Evolutionary conservation across 371 early-diverging fungal species (phyloP).

Genomic region (Mucor circinelloides): DNA sequence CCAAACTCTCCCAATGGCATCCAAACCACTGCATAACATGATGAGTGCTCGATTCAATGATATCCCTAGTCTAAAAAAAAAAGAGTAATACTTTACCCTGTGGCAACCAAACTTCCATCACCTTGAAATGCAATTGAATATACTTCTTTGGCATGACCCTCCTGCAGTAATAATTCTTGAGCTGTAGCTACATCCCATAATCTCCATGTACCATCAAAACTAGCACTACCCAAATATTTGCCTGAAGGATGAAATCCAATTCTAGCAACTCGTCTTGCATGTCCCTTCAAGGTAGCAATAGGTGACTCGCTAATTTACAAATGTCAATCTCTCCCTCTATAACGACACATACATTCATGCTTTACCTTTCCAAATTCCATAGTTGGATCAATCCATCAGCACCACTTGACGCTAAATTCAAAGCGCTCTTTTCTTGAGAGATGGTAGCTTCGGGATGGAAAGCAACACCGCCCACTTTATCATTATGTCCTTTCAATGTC

Average conservation of each 20-base stretch:
- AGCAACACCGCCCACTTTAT: slow-evolving; percentile 86
- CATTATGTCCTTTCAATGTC: slow-evolving; percentile 78
- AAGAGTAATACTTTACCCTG: slow-evolving; percentile 60
- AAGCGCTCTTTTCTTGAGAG: slow-evolving; percentile 54
- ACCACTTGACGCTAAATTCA: slow-evolving; percentile 84
- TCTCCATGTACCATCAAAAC: slow-evolving; percentile 93
- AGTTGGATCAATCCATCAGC: slow-evolving; percentile 78
- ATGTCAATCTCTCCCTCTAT: neutral
- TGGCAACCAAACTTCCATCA: slow-evolving; percentile 91
- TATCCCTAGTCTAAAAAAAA: neutral
- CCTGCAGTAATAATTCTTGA: slow-evolving; percentile 84
- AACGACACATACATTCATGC: neutral
- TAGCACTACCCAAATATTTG: slow-evolving; percentile 83
- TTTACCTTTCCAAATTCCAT: slow-evolving; percentile 78
- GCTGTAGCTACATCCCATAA: slow-evolving; percentile 88
- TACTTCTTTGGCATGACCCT: slow-evolving; percentile 93
- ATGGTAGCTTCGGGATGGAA: slow-evolving; percentile 88
- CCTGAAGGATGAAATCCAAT: slow-evolving; percentile 93
- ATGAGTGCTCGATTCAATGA: neutral
- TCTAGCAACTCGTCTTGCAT: slow-evolving; percentile 82
- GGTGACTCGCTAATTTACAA: slow-evolving; percentile 67
- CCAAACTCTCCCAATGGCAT: slow-evolving; percentile 93
- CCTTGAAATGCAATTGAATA: slow-evolving; percentile 89
- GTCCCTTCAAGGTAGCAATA: slow-evolving; percentile 78
- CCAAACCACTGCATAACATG: slow-evolving; percentile 69